phyloP scores from a whole-genome alignment of 2,329 filamentous ascomycete genomes.

The Gnomoniopsis smithogilvyi region DNA sequence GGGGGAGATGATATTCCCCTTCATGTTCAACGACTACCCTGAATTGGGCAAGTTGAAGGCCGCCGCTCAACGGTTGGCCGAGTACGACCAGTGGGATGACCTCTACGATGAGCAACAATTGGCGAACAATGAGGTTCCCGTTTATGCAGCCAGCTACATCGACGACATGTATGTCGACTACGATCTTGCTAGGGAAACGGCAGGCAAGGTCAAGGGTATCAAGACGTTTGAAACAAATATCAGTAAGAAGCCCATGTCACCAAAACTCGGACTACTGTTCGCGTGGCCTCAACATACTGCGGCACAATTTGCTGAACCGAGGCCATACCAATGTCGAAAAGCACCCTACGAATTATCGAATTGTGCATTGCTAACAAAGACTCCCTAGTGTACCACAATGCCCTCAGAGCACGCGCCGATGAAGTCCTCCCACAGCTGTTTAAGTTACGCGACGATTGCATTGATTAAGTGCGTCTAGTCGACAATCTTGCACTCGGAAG shows the following conservation, averaged over 20 bases:
- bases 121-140: conserved; percentile 60
- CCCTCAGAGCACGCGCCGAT: conserved; percentile 67
- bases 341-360: no score
- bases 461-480: conserved; percentile 41
- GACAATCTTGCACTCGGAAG: neutral
- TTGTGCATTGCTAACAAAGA: no score
- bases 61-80: conserved; percentile 66
- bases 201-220: conserved; percentile 67
- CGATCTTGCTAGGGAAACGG: conserved; percentile 59
- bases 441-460: conserved; percentile 65
- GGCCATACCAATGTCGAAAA: no score
- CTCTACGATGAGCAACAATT: conserved; percentile 63
- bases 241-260: conserved; percentile 23
- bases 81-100: conserved; percentile 55
- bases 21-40: conserved; percentile 77
- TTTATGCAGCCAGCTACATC: conserved; percentile 64
- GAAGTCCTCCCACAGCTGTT: conserved; percentile 78
- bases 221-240: conserved; percentile 83
- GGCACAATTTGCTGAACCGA: neutral
- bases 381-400: conserved; percentile 66
- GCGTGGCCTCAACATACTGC: no score
- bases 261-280: neutral
- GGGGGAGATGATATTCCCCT: conserved; percentile 88
- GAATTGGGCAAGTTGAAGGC: conserved; percentile 69
- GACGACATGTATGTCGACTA: conserved; percentile 75